Base-by-base conservation (phyloP, 1,139 yeast species). In the Yamadazyma diospyri region DNA sequence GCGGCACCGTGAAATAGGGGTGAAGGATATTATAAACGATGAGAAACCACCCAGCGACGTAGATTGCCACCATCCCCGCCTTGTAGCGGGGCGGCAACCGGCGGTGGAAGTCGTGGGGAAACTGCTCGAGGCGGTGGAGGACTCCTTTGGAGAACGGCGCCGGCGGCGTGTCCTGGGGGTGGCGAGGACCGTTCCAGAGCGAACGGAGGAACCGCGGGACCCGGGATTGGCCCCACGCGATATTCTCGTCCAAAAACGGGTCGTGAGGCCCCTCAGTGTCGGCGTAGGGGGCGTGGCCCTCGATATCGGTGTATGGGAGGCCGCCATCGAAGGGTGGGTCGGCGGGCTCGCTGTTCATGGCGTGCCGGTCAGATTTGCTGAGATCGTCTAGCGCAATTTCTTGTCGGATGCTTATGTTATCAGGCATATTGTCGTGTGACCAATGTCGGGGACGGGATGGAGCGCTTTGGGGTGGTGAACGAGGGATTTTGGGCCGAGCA, bases 161-260 rank as follows among this genome's bases (percentile, higher is more conserved):
- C 2, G 83, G 80, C 2, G 77, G 70, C 1, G 60, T 62, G 46
- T 80, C 86, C 15, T 41, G 40, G 1, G 77, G 71, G 3, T 47
- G 44, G 2, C 38, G 48, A 1, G 86, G 86, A 0, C 87, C 87
- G 12, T 59, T 32, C 79, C 82, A 73, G 6, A 61, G 15, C 10
- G 16, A 24, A 6, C 17, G 17, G 6, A 41, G 20, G 14, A 40
- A 19, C 22, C 38, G 20, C 10, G 15, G 16, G 6, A 25, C 6
- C 24, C 23, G 32, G n/a, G 35, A 11, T 13, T 23, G 19, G 14
- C 35, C 36, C 4, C 22, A 17, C 19, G 16, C 18, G 4, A 39
- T 25, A 16, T 41, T 39, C n/a, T 25, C 29, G 10, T 41, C 43
- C 7, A 37, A 35, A 3, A 34, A 11, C 1, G 34, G 36, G 22